Base-by-base conservation (phyloP, 2,329 filamentous ascomycete species). In the Fusarium camptoceras region DNA sequence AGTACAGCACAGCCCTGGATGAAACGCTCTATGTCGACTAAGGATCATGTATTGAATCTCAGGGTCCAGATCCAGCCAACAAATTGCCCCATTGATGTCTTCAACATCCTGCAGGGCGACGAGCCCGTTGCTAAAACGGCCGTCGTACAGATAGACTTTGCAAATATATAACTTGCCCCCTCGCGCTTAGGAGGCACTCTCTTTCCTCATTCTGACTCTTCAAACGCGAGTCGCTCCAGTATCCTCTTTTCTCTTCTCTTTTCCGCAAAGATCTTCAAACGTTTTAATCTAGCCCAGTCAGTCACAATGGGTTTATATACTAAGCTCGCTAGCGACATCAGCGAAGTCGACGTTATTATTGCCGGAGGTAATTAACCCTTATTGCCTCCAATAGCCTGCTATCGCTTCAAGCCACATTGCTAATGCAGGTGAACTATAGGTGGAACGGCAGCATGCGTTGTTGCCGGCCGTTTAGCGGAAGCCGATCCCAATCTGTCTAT, bases 371-470 rank as follows among this genome's bases (percentile, higher is more conserved):
- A 24, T n/a, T 25, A 25, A 22, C 9, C 3, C 22, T 20, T 37
- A 31, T 9, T 11, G 3, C 18, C 8, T 12, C 6, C 5, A 14
- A 28, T 16, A 7, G 8, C 7, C 2, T 11, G 25, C 20, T 15
- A 20, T 2, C 16, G 15, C n/a, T 27, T 41, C 24, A 25, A 11
- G n/a, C 12, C 18, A 41, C n/a, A 22, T 12, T 43, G 20, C 65
- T 68, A 49, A 68, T n/a, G 30, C 12, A 20, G 12, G 10, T 30
- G 2, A 4, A 25, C 34, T 10, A 15, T 41, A 79, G 77, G 78
- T 8, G 78, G 78, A 16, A 78, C 77, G 3, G 70, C 76, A 10
- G 77, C 73, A 51, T 78, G 77, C 22, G 70, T 79, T 16, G 56
- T 79, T 4, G 78, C 78, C 4, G 70, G 73, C 2, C 66, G 77